Conservation (phyloP, 306 rosid genomes). For the Medicago ruthenica region DNA sequence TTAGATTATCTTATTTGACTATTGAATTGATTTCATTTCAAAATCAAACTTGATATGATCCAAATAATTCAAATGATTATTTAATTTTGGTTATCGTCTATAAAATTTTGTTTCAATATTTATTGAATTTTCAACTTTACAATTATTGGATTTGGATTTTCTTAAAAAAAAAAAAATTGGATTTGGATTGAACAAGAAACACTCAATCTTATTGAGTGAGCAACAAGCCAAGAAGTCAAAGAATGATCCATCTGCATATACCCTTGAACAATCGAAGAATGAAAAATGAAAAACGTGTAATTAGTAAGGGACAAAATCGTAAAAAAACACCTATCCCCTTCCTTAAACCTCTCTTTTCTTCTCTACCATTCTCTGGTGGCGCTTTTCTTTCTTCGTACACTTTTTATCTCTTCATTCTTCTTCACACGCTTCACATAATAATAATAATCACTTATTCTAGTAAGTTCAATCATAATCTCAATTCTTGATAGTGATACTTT, state of each 20-base stretch:
- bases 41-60: too few relatives aligned
- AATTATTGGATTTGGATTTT: too few relatives aligned
- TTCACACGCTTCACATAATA: background rate
- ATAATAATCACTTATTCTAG: background rate
- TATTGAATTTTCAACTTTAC: too few relatives aligned
- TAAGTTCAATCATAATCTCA: conserved; percentile 17
- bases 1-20: too few relatives aligned
- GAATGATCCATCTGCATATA: background rate
- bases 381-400: background rate
- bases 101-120: too few relatives aligned
- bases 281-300: background rate
- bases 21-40: too few relatives aligned
- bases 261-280: background rate
- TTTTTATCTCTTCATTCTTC: conserved; percentile 17
- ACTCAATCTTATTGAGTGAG: background rate
- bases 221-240: background rate
- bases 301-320: conserved; percentile 20
- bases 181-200: too few relatives aligned
- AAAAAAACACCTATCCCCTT: background rate
- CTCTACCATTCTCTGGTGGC: background rate
- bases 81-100: too few relatives aligned
- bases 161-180: too few relatives aligned
- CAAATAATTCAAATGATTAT: too few relatives aligned
- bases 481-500: too few relatives aligned
- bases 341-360: conserved; percentile 37